A percentile compares a stretch with the other conserved stretches of the same genome.
Evolutionary conservation across 2,329 filamentous ascomycete species (phyloP).

Genomic region (Fusarium sp.): DNA sequence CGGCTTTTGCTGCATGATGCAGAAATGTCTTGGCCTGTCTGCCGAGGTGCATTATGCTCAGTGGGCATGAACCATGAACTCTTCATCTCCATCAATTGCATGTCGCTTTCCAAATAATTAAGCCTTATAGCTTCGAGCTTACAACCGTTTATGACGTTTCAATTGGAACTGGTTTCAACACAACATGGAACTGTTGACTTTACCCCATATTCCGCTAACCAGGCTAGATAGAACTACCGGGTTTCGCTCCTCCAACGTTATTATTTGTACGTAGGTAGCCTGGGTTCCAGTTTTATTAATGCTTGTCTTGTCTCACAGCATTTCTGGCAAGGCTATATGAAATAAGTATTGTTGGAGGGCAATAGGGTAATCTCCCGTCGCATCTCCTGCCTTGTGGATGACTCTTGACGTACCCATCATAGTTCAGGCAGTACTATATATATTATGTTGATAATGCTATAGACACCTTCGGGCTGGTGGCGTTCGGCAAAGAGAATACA

Average conservation of each 20-base stretch:
- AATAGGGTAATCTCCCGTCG: too few relatives aligned
- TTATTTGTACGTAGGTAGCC: neutral
- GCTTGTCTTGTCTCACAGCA: neutral
- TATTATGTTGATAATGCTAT: too few relatives aligned
- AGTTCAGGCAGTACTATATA: too few relatives aligned
- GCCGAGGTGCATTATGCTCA: neutral
- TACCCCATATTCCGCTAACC: slow-evolving; percentile 10
- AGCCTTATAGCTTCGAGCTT: neutral
- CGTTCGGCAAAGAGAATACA: too few relatives aligned
- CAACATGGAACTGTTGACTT: neutral
- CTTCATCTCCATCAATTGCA: neutral
- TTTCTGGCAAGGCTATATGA: too few relatives aligned
- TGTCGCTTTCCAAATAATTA: neutral
- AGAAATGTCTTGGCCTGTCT: neutral
- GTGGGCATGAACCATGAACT: neutral
- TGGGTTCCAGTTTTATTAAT: neutral
- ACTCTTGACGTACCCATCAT: too few relatives aligned
- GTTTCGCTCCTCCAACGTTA: neutral
- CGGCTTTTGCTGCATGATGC: slow-evolving; percentile 12
- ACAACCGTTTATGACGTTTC: too few relatives aligned
- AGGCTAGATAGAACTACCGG: slow-evolving; percentile 3
- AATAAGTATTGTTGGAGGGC: too few relatives aligned
- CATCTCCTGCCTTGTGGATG: too few relatives aligned
- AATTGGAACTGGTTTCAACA: too few relatives aligned
- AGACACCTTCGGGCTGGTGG: too few relatives aligned